phyloP scores from a whole-genome alignment of 345 rosid species.

The Diplotaxis tenuifolia region DNA sequence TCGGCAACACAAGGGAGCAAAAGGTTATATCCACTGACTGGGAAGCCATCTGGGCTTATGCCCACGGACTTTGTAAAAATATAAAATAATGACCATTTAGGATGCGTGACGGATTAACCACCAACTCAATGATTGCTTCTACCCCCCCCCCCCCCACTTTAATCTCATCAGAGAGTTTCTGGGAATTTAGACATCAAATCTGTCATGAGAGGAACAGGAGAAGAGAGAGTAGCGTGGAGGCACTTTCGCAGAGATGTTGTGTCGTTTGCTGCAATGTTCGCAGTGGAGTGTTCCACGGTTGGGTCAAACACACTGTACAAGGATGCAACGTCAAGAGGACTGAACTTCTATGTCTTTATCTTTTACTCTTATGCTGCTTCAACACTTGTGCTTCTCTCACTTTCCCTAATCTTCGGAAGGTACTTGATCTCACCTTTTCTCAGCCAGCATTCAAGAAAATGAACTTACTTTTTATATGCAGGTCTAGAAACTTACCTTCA shows the following conservation, averaged over 20 bases:
- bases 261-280: no score
- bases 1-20: conserved; percentile 35
- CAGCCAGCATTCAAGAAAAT: no score
- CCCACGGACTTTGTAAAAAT: no score
- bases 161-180: background rate
- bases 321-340: conserved; percentile 38
- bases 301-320: conserved; percentile 14
- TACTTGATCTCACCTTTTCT: background rate
- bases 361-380: conserved; percentile 23
- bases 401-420: conserved; percentile 25
- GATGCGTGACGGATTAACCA: no score
- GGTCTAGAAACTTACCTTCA: no score
- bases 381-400: conserved; percentile 30
- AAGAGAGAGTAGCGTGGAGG: conserved; percentile 8
- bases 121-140: background rate
- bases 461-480: no score
- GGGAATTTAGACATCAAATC: background rate
- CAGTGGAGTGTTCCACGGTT: no score
- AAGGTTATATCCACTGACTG: conserved; percentile 51
- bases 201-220: conserved; percentile 1
- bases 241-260: conserved; percentile 22
- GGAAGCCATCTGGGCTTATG: conserved; percentile 94
- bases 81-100: no score
- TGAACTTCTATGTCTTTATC: conserved; percentile 38
- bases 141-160: no score